A percentile compares a stretch with the other conserved stretches of the same genome.
Evolutionary conservation across 805 yeast genomes (phyloP).

Genomic region (Gaillardinia entomophila): DNA sequence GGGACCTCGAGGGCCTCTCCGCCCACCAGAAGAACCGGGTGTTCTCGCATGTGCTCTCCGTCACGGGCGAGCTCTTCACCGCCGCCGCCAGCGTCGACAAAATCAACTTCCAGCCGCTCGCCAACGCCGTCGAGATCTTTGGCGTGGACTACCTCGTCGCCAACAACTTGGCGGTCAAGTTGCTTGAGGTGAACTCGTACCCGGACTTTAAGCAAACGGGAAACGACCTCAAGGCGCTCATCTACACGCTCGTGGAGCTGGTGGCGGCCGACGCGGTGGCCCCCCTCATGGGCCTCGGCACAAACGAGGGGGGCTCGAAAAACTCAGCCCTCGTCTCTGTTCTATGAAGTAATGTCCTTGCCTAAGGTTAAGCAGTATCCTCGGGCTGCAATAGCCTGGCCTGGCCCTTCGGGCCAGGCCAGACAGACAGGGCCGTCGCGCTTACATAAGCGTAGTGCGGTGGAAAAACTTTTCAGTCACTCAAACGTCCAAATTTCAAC

Average conservation of each 20-base stretch:
- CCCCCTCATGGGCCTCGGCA: no score
- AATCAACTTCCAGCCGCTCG: slow-evolving; percentile 76
- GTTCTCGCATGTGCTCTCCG: slow-evolving; percentile 49
- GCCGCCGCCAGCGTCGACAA: slow-evolving; percentile 82
- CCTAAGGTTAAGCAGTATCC: no score
- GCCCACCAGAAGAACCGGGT: slow-evolving; percentile 34
- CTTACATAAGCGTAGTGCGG: background rate
- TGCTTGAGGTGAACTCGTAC: slow-evolving; percentile 86
- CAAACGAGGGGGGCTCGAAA: no score
- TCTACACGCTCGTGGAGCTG: slow-evolving; percentile 60
- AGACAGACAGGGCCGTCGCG: no score
- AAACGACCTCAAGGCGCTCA: slow-evolving; percentile 55
- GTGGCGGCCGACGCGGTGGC: slow-evolving; percentile 44
- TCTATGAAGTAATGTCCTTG: no score
- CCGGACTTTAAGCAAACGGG: slow-evolving; percentile 99
- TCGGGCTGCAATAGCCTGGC: no score
- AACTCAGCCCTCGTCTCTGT: no score
- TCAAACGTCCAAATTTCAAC: slow-evolving; percentile 1
- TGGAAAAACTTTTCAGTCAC: background rate
- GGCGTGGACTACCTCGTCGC: slow-evolving; percentile 87
- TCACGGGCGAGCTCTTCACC: slow-evolving; percentile 64
- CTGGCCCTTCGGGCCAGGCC: no score
- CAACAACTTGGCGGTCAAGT: slow-evolving; percentile 43
- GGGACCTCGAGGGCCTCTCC: slow-evolving; percentile 39
- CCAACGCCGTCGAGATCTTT: slow-evolving; percentile 77